Evolutionary conservation across 108 stramenopile species (phyloP).

Genomic region (Skeletonema grethae): DNA sequence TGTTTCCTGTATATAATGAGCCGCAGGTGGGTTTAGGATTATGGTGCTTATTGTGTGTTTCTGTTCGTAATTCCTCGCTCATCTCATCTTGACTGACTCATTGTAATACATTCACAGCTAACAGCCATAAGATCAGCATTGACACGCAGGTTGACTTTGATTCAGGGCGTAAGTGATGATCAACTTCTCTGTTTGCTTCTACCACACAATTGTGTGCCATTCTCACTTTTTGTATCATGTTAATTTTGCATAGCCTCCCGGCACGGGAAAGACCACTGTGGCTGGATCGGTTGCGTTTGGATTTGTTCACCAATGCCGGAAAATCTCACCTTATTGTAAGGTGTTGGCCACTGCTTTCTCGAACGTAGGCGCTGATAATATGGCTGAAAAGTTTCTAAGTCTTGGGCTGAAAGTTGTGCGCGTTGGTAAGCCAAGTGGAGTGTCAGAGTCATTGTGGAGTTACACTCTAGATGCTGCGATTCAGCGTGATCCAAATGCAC

Average conservation of each 20-base stretch:
- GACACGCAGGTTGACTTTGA: slow-evolving; percentile 77
- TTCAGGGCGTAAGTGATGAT: slow-evolving; percentile 70
- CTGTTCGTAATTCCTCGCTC: too few relatives aligned
- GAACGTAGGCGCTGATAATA: slow-evolving; percentile 90
- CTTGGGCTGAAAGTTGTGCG: slow-evolving; percentile 86
- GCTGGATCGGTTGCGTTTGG: slow-evolving; percentile 84
- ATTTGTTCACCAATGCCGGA: slow-evolving; percentile 83
- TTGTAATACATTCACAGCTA: slow-evolving; percentile 38
- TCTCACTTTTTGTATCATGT: neutral
- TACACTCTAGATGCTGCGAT: slow-evolving; percentile 83
- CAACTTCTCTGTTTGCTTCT: slow-evolving; percentile 1
- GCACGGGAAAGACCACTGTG: slow-evolving; percentile 74
- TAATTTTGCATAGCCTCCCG: slow-evolving; percentile 13
- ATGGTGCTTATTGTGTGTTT: too few relatives aligned
- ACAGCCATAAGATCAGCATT: slow-evolving; percentile 78
- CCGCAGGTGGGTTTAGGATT: neutral
- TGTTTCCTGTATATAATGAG: slow-evolving; percentile 46
- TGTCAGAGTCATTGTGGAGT: slow-evolving; percentile 72
- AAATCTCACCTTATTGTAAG: slow-evolving; percentile 67
- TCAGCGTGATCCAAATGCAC: slow-evolving; percentile 68
- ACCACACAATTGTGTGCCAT: neutral
- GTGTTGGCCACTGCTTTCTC: slow-evolving; percentile 86
- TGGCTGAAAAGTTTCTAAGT: slow-evolving; percentile 66
- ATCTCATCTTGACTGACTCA: too few relatives aligned
- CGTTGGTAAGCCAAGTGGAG: slow-evolving; percentile 81